A percentile compares a stretch with the other conserved stretches of the same genome.
Evolutionary conservation across 768 basidiomycete genomes (phyloP).

Genomic region (Chlorophyllum brunneum): DNA sequence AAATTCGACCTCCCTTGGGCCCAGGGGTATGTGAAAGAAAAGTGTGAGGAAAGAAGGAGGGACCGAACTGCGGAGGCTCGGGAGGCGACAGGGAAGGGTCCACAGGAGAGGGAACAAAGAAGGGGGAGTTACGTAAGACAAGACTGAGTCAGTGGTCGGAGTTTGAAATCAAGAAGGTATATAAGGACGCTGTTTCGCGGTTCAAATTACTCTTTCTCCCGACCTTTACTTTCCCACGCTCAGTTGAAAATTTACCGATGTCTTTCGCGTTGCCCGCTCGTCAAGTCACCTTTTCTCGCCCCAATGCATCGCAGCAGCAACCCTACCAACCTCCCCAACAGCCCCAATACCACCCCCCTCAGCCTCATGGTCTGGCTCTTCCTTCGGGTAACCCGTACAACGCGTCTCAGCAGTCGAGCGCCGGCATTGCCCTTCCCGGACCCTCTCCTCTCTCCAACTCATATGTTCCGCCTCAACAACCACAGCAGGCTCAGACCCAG

Average conservation of each 20-base stretch:
- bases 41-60: constrained; percentile 14
- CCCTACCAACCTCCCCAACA: constrained; percentile 44
- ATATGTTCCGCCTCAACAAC: constrained; percentile 38
- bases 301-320: constrained; percentile 43
- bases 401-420: constrained; percentile 29
- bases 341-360: constrained; percentile 34
- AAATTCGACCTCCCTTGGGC: background rate
- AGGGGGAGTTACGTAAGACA: constrained; percentile 39
- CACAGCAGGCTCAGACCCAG: constrained; percentile 24
- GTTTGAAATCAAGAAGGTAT: constrained; percentile 41
- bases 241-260: constrained; percentile 33
- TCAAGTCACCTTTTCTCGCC: constrained; percentile 72
- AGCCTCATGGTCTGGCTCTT: constrained; percentile 45
- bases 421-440: constrained; percentile 42
- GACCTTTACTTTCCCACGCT: constrained; percentile 40
- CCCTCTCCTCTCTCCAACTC: constrained; percentile 58
- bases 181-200: constrained; percentile 34
- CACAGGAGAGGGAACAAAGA: constrained; percentile 26
- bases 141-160: constrained; percentile 38
- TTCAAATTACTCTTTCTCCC: constrained; percentile 29
- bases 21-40: constrained; percentile 4
- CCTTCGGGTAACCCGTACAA: constrained; percentile 54
- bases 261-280: constrained; percentile 73
- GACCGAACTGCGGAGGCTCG: constrained; percentile 10
- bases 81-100: no score